Percentiles rank a stretch among this genome's conserved stretches.
These are phyloP conservation scores for Arthrobotrys pseudoclavata DNA, from an alignment of 2,329 filamentous ascomycete species.

Conservation along the genomic window DNA sequence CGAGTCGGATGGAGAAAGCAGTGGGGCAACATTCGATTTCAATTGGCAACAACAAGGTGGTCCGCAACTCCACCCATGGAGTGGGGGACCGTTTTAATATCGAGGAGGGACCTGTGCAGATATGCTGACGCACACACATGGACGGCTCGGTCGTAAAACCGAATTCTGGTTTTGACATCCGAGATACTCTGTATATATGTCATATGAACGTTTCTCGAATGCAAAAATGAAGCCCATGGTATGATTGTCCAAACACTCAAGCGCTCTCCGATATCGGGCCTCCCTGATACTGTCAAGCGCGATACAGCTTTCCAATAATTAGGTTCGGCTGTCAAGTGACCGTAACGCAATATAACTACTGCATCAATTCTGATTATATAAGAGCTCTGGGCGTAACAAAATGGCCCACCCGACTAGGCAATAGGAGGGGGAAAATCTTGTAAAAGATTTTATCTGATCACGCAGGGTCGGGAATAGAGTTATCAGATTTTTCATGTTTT, in stretches of 20 bases:
- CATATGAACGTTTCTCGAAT: slow-evolving; percentile 6
- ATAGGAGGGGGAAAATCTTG: background rate
- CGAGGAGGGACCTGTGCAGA: background rate
- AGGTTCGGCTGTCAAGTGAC: slow-evolving; percentile 4
- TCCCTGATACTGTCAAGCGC: background rate
- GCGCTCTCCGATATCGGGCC: background rate
- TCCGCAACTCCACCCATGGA: background rate
- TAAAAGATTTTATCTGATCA: slow-evolving; percentile 17
- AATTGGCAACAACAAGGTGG: background rate
- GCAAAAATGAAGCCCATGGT: background rate
- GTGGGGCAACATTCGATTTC: background rate
- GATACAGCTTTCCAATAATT: background rate
- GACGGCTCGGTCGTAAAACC: slow-evolving; percentile 8
- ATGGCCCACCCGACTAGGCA: background rate
- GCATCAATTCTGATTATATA: background rate
- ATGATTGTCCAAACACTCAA: background rate
- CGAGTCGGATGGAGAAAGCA: background rate
- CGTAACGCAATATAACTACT: background rate
- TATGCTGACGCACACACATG: background rate
- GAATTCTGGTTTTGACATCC: slow-evolving; percentile 4
- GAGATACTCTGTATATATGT: too few relatives aligned
- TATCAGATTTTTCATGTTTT: slow-evolving; percentile 37
- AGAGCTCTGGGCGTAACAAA: background rate
- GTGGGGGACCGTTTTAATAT: slow-evolving; percentile 7
- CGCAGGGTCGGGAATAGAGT: slow-evolving; percentile 33